Conservation (phyloP, 2,329 filamentous ascomycete genomes). For the Beauveria rudraprayagi region DNA sequence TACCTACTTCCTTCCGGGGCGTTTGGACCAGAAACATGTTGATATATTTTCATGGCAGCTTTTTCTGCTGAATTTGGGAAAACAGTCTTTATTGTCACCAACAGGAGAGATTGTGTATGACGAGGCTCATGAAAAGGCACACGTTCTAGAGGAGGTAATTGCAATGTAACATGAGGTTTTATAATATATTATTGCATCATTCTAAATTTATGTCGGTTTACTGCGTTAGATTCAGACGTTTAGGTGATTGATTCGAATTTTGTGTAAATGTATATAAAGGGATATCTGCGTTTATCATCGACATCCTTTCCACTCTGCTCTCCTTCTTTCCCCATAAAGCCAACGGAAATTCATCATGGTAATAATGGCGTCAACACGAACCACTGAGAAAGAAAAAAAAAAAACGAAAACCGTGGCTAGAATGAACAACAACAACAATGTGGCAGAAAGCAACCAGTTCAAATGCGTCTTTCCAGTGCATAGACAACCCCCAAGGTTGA, state of each 20-base stretch:
- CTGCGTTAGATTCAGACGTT: too few relatives aligned
- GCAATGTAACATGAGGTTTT: conserved; percentile 2
- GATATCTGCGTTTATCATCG: too few relatives aligned
- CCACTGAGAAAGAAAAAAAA: too few relatives aligned
- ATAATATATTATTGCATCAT: not conserved
- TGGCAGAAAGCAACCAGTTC: not conserved
- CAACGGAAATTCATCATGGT: too few relatives aligned
- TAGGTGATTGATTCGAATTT: too few relatives aligned
- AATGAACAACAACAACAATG: too few relatives aligned
- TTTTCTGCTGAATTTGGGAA: not conserved
- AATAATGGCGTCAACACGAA: too few relatives aligned
- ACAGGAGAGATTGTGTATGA: not conserved
- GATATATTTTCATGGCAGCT: not conserved
- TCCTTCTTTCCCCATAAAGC: too few relatives aligned
- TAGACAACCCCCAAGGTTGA: too few relatives aligned
- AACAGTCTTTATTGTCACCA: conserved; percentile 3
- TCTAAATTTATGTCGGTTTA: not conserved
- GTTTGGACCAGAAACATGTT: conserved; percentile 5
- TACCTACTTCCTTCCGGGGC: conserved; percentile 8
- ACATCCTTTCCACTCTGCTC: too few relatives aligned
- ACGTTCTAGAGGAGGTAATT: conserved; percentile 9
- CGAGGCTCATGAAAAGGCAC: not conserved
- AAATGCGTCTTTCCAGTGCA: not conserved
- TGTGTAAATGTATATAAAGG: not conserved
- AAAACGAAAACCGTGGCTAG: too few relatives aligned